These are phyloP conservation scores for Oryza longistaminata DNA, from an alignment of 176 grass and related monocot species.

Conservation along the genomic window DNA sequence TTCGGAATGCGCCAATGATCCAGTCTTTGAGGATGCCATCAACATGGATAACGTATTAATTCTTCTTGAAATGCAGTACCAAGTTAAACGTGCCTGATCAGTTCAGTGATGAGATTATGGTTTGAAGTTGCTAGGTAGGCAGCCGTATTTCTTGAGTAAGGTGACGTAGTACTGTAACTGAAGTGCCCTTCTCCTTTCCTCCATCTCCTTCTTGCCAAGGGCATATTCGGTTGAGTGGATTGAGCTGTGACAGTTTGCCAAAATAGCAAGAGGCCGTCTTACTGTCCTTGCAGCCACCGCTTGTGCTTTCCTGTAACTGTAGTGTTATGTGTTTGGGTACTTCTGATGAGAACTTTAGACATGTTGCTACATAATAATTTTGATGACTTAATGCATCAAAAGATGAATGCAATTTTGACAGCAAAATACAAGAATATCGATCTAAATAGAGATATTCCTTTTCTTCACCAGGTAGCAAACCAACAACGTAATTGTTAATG, in stretches of 20 bases:
- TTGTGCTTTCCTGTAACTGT: conserved; percentile 20
- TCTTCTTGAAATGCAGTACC: conserved; percentile 19
- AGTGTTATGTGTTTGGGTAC: not conserved
- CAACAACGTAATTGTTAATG: not conserved
- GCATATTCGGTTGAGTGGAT: conserved; percentile 10
- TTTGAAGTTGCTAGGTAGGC: not conserved
- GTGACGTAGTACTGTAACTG: not conserved
- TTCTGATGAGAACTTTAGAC: not conserved
- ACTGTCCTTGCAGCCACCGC: conserved; percentile 4
- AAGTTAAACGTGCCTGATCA: not conserved
- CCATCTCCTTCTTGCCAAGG: not conserved
- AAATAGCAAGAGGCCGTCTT: not conserved
- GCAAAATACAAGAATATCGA: not conserved
- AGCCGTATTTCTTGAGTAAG: not conserved
- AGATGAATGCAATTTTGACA: not conserved
- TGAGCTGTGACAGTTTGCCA: conserved; percentile 33
- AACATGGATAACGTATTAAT: conserved; percentile 48
- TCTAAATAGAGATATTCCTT: no score
- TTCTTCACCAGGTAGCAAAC: no score
- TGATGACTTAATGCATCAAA: not conserved
- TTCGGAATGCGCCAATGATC: conserved; percentile 56
- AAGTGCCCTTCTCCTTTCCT: not conserved
- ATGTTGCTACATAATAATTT: conserved; percentile 7
- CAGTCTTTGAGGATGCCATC: conserved; percentile 65
- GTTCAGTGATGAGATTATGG: not conserved